phyloP scores from a whole-genome alignment of 2,329 filamentous ascomycete genomes.

The Periglandula ipomoeae region DNA sequence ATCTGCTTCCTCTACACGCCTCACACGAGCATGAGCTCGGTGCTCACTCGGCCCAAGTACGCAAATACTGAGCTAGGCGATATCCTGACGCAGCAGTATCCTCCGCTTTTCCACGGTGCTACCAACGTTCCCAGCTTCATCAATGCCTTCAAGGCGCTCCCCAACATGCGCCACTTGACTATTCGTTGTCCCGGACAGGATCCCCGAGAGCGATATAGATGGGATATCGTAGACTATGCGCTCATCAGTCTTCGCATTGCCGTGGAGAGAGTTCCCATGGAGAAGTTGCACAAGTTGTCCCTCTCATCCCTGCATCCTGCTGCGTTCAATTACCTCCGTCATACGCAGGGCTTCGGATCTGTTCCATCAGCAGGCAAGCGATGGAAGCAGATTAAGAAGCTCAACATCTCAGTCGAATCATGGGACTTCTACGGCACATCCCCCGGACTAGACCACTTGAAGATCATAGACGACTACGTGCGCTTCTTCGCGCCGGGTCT shows the following conservation, averaged over 20 bases:
- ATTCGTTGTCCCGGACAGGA: constrained; percentile 69
- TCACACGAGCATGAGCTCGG: constrained; percentile 55
- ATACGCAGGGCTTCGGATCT: constrained; percentile 63
- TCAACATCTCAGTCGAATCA: constrained; percentile 63
- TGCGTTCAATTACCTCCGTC: constrained; percentile 69
- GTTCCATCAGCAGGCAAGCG: constrained; percentile 61
- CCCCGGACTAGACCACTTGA: constrained; percentile 60
- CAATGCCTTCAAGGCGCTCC: constrained; percentile 58
- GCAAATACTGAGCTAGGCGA: constrained; percentile 71
- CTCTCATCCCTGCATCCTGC: constrained; percentile 66
- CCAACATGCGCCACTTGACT: constrained; percentile 63
- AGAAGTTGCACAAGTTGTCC: constrained; percentile 58
- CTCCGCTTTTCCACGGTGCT: constrained; percentile 79
- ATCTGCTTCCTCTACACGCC: constrained; percentile 76
- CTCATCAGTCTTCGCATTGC: constrained; percentile 81
- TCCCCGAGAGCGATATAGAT: constrained; percentile 59
- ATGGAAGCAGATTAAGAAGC: constrained; percentile 69
- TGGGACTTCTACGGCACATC: constrained; percentile 54
- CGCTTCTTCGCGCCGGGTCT: constrained; percentile 57
- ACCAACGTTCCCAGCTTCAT: constrained; percentile 83
- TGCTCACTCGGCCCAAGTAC: constrained; percentile 63
- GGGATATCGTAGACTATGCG: constrained; percentile 77
- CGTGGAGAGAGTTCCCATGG: constrained; percentile 62
- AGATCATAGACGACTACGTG: constrained; percentile 75
- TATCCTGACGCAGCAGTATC: constrained; percentile 77